Base-by-base conservation (phyloP, 108 stramenopile species). In the Licmophora abbreviata region DNA sequence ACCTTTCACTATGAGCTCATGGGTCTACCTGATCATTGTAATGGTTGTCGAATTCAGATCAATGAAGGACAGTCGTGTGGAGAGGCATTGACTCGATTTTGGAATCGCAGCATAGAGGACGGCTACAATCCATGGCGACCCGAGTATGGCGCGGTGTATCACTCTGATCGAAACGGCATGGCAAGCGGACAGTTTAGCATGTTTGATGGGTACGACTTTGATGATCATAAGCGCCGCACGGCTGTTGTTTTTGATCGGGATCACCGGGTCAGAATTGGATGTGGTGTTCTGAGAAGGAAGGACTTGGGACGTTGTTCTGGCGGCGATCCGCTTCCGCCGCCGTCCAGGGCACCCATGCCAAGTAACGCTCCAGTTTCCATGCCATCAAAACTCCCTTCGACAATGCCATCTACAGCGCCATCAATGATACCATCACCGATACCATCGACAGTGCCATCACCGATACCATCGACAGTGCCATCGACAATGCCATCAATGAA, bases 191-290 rank as follows among this genome's bases (percentile, higher is more conserved):
- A n/a, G 3, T 46, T 46, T 21, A 21, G 45, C 15, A 46, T 46
- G 45, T 46, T 46, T 46, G 45, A 46, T 26, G 45, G 45, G 14
- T 46, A 25, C 26, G 21, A n/a, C 21, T 46, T 21, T 9, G 45
- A 46, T 14, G 45, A 46, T 21, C 45, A 46, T 9, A 46, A 46
- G 26, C 24, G 23, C 22, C 3, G 8, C 22, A 46, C 45, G 3
- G 45, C 26, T 3, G 45, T 46, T n/a, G 45, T 46, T n/a, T 46
- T n/a, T n/a, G 18, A 46, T 22, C 18, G 24, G 26, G 45, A 46
- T 21, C 2, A 46, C 3, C 21, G 24, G 14, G 12, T 14, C 11
- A 35, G 34, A 35, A 46, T 46, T 1, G 45, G 5, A 46, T 46
- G 45, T 26, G 45, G 45, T n/a, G 8, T 46, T 40, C 38, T 40